Percentiles rank a stretch among this genome's conserved stretches.
Conservation (phyloP, 2,329 filamentous ascomycete species). For the Immersiporthe knoxdaviesiana region DNA sequence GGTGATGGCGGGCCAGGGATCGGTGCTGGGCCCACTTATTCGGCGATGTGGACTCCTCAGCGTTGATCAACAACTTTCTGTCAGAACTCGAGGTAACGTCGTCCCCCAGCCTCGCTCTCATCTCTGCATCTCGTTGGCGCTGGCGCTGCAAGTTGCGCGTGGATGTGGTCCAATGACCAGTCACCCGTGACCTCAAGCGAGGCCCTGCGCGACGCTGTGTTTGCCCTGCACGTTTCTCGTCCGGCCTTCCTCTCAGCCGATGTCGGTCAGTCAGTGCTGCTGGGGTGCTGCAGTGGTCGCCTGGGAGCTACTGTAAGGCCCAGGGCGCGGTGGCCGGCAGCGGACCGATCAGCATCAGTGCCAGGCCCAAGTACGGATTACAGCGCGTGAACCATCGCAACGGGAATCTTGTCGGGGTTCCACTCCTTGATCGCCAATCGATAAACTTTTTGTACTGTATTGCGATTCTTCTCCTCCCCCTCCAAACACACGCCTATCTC, state of each 20-base stretch:
- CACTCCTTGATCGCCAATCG: conserved; percentile 8
- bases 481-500: not conserved
- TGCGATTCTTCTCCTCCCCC: not conserved
- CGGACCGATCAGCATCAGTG: not conserved
- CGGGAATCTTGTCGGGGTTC: not conserved
- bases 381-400: conserved; percentile 1
- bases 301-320: not conserved
- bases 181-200: conserved; percentile 12
- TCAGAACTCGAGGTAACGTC: conserved; percentile 3
- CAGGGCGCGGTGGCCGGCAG: not conserved
- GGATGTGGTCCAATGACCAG: not conserved
- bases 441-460: not conserved
- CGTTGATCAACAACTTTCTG: not conserved
- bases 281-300: not conserved
- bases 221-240: not conserved
- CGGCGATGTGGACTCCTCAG: not conserved
- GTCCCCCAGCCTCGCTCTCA: not conserved
- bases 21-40: conserved; percentile 1
- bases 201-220: conserved; percentile 4
- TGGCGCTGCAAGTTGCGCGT: not conserved
- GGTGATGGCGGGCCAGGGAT: not conserved
- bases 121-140: not conserved
- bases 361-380: too few species aligned
- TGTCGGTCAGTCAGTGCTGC: conserved; percentile 5
- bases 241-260: conserved; percentile 2